Conservation (phyloP, 2,329 filamentous ascomycete species). For the Epicoccum sorghinum region DNA sequence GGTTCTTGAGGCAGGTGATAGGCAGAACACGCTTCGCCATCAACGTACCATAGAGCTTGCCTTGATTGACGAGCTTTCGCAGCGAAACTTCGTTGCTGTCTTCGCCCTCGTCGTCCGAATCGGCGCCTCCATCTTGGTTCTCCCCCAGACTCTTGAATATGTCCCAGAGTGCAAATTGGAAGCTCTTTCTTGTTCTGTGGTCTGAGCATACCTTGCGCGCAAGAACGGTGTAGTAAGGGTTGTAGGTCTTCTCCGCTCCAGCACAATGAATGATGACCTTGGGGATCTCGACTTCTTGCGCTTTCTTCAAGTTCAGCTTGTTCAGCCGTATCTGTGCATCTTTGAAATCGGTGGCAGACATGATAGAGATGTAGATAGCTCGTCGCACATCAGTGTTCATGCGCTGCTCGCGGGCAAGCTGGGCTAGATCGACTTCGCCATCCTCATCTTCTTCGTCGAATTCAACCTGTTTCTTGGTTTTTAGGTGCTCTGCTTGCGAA, state of each 20-base stretch:
- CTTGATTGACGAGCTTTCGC: conserved; percentile 69
- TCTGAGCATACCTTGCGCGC: conserved; percentile 79
- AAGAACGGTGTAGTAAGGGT: conserved; percentile 90
- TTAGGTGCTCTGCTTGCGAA: conserved; percentile 44
- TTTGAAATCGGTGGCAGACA: conserved; percentile 82
- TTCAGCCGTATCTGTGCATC: conserved; percentile 81
- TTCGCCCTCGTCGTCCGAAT: conserved; percentile 62
- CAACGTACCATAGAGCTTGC: conserved; percentile 68
- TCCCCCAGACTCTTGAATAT: conserved; percentile 88
- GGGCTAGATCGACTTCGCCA: conserved; percentile 66
- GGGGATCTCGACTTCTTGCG: conserved; percentile 85
- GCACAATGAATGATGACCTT: conserved; percentile 87
- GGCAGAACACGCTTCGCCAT: conserved; percentile 65
- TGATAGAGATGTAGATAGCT: conserved; percentile 91
- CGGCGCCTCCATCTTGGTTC: conserved; percentile 66
- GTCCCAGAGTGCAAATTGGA: conserved; percentile 87
- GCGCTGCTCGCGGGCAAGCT: conserved; percentile 78
- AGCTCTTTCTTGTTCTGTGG: conserved; percentile 77
- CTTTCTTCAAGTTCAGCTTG: conserved; percentile 83
- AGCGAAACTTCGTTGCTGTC: conserved; percentile 56
- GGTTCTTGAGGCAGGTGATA: conserved; percentile 66
- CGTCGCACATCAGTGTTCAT: conserved; percentile 87
- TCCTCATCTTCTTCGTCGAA: conserved; percentile 29
- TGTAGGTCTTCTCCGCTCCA: conserved; percentile 82
- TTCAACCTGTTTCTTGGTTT: conserved; percentile 11